Evolutionary conservation across 768 basidiomycete species (phyloP).

Genomic region (Boletus subparvulus): DNA sequence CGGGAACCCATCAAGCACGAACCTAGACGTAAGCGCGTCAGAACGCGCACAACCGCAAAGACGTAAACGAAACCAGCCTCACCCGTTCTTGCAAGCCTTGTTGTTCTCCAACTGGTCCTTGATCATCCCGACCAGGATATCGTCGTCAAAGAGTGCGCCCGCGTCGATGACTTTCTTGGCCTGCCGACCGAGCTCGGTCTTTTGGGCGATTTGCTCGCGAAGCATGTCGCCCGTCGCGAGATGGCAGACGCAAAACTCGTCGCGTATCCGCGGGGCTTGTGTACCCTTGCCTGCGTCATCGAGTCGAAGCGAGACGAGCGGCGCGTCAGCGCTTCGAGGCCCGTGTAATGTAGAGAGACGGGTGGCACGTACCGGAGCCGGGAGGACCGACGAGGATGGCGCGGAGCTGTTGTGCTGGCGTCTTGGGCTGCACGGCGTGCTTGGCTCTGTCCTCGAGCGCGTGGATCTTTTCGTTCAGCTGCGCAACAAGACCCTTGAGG

Average conservation of each 20-base stretch:
- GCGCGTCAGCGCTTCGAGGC: neutral
- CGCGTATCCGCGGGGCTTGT: slow-evolving; percentile 90
- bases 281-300: slow-evolving; percentile 85
- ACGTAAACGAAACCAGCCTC: slow-evolving; percentile 34
- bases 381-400: slow-evolving; percentile 96
- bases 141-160: slow-evolving; percentile 93
- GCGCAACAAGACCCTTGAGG: slow-evolving; percentile 87
- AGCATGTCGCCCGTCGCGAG: slow-evolving; percentile 99
- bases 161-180: slow-evolving; percentile 99
- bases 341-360: no score
- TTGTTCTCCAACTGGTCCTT: slow-evolving; percentile 93
- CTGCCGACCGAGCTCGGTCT: slow-evolving; percentile 83
- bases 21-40: slow-evolving; percentile 46
- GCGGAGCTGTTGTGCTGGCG: slow-evolving; percentile 77
- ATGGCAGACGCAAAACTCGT: slow-evolving; percentile 96
- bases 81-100: slow-evolving; percentile 94
- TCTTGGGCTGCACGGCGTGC: slow-evolving; percentile 42
- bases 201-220: slow-evolving; percentile 84
- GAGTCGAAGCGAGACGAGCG: neutral
- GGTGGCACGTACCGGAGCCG: slow-evolving; percentile 74
- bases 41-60: neutral
- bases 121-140: slow-evolving; percentile 98
- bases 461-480: slow-evolving; percentile 88
- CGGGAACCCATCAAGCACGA: slow-evolving; percentile 99
- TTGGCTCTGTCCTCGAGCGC: slow-evolving; percentile 72